phyloP scores from a whole-genome alignment of 2,329 filamentous ascomycete genomes.

The Neonectria faginata region DNA sequence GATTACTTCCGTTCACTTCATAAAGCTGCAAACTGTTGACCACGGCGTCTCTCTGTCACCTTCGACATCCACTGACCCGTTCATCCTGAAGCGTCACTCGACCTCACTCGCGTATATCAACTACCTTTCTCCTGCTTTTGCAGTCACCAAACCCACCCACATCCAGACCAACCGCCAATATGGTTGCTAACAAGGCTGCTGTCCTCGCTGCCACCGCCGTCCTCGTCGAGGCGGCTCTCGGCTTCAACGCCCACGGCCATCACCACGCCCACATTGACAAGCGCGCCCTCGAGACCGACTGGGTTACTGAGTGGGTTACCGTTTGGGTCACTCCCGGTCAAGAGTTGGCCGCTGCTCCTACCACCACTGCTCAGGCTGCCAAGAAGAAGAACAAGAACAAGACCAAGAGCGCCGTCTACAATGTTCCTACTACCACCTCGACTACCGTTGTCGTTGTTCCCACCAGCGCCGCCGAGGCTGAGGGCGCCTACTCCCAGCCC shows the following conservation, averaged over 20 bases:
- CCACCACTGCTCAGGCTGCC: constrained; percentile 22
- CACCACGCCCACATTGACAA: constrained; percentile 50
- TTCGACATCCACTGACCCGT: constrained; percentile 9
- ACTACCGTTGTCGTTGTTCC: constrained; percentile 30
- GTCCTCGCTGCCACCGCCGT: constrained; percentile 57
- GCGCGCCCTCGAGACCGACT: constrained; percentile 51
- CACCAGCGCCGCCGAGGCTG: constrained; percentile 19
- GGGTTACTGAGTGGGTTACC: constrained; percentile 56
- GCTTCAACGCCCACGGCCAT: constrained; percentile 56
- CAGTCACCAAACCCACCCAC: constrained; percentile 13
- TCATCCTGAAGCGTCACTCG: neutral
- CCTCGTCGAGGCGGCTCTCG: constrained; percentile 58
- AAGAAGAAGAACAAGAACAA: neutral
- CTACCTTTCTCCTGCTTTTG: neutral
- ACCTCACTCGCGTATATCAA: constrained; percentile 7
- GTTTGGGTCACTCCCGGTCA: constrained; percentile 52
- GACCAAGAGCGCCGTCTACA: constrained; percentile 12
- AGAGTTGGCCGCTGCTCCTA: constrained; percentile 41
- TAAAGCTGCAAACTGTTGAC: constrained; percentile 26
- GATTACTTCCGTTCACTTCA: constrained; percentile 32
- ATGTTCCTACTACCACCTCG: constrained; percentile 26
- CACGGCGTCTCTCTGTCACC: constrained; percentile 26
- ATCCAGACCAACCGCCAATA: constrained; percentile 44
- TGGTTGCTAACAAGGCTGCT: constrained; percentile 59
- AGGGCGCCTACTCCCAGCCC: constrained; percentile 17